phyloP scores from a whole-genome alignment of 495 filamentous ascomycete genomes.

The Aspergillus sparsus region DNA sequence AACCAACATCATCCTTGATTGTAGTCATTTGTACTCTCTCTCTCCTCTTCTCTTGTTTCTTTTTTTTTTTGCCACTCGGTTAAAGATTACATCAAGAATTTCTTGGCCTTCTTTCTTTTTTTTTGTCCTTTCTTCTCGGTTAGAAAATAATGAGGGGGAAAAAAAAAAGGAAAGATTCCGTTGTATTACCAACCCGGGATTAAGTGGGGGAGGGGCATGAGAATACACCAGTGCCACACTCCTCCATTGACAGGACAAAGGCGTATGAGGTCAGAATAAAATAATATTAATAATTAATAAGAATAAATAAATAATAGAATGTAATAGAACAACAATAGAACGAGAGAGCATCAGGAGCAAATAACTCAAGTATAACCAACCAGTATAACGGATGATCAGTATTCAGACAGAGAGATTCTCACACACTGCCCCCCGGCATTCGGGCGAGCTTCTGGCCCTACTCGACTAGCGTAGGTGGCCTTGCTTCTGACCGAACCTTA shows the following conservation, averaged over 20 bases:
- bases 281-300: too few relatives aligned
- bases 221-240: neutral
- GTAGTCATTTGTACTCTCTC: neutral
- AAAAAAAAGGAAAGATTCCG: too few relatives aligned
- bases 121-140: neutral
- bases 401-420: neutral
- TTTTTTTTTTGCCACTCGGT: neutral
- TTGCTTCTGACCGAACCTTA: conserved; percentile 17
- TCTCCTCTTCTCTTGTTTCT: neutral
- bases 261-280: neutral
- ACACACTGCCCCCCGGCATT: neutral
- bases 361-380: neutral
- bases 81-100: neutral
- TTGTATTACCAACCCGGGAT: neutral
- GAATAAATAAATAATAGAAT: too few relatives aligned
- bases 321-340: neutral
- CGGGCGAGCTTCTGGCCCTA: neutral
- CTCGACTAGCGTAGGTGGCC: conserved; percentile 10
- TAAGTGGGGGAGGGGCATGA: neutral
- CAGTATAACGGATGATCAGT: conserved; percentile 11
- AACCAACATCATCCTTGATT: neutral
- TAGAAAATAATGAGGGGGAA: neutral
- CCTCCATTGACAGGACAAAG: neutral
- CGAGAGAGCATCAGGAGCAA: neutral
- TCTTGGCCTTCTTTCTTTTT: neutral